Evolutionary conservation across 2,329 filamentous ascomycete genomes (phyloP).

Genomic region (Chaetomiaceae sp.): DNA sequence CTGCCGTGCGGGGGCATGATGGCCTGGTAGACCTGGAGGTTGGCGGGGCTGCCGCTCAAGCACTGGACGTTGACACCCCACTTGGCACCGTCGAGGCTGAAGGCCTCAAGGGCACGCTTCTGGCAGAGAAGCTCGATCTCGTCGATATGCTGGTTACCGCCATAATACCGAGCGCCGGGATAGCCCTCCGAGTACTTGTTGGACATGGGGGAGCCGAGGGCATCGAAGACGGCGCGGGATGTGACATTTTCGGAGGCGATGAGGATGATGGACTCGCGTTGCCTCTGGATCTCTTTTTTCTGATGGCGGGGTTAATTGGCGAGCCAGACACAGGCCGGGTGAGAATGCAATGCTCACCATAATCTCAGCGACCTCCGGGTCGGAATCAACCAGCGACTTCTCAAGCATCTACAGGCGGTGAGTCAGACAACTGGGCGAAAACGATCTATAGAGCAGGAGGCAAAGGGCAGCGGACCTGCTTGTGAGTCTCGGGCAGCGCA

Average conservation of each 20-base stretch:
- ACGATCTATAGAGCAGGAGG: slow-evolving; percentile 18
- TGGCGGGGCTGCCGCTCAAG: slow-evolving; percentile 87
- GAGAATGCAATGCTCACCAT: slow-evolving; percentile 63
- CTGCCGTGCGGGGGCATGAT: slow-evolving; percentile 94
- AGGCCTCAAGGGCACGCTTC: slow-evolving; percentile 84
- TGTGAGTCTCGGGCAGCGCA: slow-evolving; percentile 51
- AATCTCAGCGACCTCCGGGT: slow-evolving; percentile 92
- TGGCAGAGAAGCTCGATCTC: slow-evolving; percentile 94
- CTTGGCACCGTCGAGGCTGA: slow-evolving; percentile 78
- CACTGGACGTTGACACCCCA: slow-evolving; percentile 99
- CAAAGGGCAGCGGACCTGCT: slow-evolving; percentile 42
- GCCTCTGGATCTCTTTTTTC: slow-evolving; percentile 92
- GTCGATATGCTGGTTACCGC: slow-evolving; percentile 98
- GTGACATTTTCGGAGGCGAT: slow-evolving; percentile 99
- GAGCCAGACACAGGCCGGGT: background rate
- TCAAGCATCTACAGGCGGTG: slow-evolving; percentile 71
- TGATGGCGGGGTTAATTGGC: slow-evolving; percentile 38
- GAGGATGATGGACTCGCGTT: slow-evolving; percentile 96
- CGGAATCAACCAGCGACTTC: slow-evolving; percentile 84
- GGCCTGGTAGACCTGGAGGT: slow-evolving; percentile 96
- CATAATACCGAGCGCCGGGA: slow-evolving; percentile 97
- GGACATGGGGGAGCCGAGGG: slow-evolving; percentile 88
- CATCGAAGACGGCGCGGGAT: slow-evolving; percentile 95
- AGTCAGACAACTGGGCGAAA: slow-evolving; percentile 28
- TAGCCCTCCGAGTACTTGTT: slow-evolving; percentile 99